phyloP scores from a whole-genome alignment of 2,329 filamentous ascomycete genomes.

The Verticillium nubilum region DNA sequence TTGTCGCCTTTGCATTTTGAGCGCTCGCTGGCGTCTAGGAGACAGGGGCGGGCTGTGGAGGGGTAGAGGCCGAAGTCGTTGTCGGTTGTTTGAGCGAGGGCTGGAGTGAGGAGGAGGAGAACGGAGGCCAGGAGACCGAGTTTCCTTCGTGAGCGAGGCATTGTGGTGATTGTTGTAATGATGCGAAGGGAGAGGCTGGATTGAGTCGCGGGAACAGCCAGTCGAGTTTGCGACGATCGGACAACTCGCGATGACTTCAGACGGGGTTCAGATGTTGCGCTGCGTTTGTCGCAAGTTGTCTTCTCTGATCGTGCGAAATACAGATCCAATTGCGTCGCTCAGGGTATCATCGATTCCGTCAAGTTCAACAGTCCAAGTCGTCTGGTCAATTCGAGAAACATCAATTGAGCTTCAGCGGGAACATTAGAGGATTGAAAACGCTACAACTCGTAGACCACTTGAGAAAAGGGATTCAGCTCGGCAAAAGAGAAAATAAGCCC shows the following conservation, averaged over 20 bases:
- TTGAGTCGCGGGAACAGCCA: neutral
- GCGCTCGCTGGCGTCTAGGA: conserved; percentile 31
- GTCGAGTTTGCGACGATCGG: neutral
- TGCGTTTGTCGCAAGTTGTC: neutral
- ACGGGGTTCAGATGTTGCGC: neutral
- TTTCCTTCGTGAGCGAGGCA: conserved; percentile 6
- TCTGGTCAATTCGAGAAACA: neutral
- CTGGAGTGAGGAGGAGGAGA: conserved; percentile 17
- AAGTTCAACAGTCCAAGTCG: neutral
- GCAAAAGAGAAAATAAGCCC: neutral
- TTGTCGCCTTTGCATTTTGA: conserved; percentile 35
- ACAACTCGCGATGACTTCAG: neutral
- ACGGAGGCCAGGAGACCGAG: conserved; percentile 12
- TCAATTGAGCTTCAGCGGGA: neutral
- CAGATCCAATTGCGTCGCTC: neutral
- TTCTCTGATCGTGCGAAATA: neutral
- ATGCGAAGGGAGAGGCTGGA: too few species aligned
- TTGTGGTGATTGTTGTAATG: neutral
- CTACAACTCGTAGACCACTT: neutral
- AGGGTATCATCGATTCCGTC: neutral
- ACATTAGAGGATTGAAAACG: neutral
- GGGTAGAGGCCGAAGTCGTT: conserved; percentile 41
- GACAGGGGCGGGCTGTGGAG: conserved; percentile 32
- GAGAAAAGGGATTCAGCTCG: neutral
- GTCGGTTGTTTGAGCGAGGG: conserved; percentile 15